Conservation (phyloP, 768 basidiomycete species). For the Rhodotorula paludigena region DNA sequence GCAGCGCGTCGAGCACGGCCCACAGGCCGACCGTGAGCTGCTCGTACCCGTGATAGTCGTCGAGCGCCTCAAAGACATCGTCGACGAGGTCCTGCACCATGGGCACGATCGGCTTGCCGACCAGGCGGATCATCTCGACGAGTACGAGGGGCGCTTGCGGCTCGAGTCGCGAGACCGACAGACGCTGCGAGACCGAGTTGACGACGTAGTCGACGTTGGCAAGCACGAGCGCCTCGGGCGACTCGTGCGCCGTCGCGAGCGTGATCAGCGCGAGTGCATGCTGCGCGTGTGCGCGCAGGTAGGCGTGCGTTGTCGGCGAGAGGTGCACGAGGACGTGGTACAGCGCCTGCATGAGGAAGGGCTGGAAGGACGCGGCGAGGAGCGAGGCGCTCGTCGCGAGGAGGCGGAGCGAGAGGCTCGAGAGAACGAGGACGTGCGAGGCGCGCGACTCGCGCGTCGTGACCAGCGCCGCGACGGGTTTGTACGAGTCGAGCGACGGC, state of each 20-base stretch:
- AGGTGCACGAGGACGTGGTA: conserved; percentile 84
- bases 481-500: conserved; percentile 15
- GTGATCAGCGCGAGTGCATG: conserved; percentile 68
- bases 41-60: conserved; percentile 91
- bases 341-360: conserved; percentile 68
- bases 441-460: conserved; percentile 8
- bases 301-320: conserved; percentile 60
- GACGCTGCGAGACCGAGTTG: conserved; percentile 76
- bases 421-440: conserved; percentile 64
- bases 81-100: conserved; percentile 91
- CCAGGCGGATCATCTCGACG: conserved; percentile 73
- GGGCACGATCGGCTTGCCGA: conserved; percentile 79
- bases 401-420: conserved; percentile 65
- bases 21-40: conserved; percentile 78
- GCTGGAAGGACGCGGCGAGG: conserved; percentile 64
- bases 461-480: not conserved
- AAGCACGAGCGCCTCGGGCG: conserved; percentile 76
- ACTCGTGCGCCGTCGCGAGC: conserved; percentile 75
- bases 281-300: conserved; percentile 69
- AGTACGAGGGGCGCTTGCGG: conserved; percentile 84
- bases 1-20: conserved; percentile 77
- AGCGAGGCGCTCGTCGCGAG: conserved; percentile 68
- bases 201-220: conserved; percentile 96
- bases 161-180: conserved; percentile 71
- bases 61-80: conserved; percentile 92